phyloP scores from a whole-genome alignment of 306 rosid genomes.

The Lotus japonicus region DNA sequence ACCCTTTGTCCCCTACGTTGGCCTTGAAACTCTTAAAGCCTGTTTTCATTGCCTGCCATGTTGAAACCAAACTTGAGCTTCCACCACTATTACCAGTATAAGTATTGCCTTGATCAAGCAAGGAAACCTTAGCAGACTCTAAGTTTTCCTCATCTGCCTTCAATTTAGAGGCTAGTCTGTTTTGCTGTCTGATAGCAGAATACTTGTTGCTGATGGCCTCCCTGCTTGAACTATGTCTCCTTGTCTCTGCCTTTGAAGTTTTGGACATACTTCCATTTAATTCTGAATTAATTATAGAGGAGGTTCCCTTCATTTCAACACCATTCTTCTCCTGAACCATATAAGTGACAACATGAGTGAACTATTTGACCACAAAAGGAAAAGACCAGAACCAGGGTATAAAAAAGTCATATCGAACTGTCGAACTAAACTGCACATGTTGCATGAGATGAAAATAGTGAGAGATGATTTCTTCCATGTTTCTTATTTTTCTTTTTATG shows the following conservation, averaged over 20 bases:
- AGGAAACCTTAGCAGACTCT: slow-evolving; percentile 56
- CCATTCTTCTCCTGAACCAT: slow-evolving; percentile 52
- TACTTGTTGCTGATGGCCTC: slow-evolving; percentile 89
- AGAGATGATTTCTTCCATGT: not conserved
- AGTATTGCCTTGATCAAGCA: slow-evolving; percentile 44
- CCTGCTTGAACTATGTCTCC: slow-evolving; percentile 59
- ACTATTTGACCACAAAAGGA: not conserved
- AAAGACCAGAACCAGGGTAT: not conserved
- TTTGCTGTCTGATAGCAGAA: slow-evolving; percentile 65
- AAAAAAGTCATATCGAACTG: not conserved
- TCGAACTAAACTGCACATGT: not conserved
- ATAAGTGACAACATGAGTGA: slow-evolving; percentile 6
- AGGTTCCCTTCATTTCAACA: slow-evolving; percentile 58
- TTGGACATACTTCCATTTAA: slow-evolving; percentile 37
- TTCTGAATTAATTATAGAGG: slow-evolving; percentile 24
- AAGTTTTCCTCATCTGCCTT: slow-evolving; percentile 50
- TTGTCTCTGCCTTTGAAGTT: slow-evolving; percentile 51
- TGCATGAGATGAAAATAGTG: not conserved
- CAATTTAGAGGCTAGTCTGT: slow-evolving; percentile 40
- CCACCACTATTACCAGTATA: slow-evolving; percentile 30
- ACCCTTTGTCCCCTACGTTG: slow-evolving; percentile 55
- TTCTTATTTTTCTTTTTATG: too few relatives aligned
- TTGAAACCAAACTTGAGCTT: slow-evolving; percentile 56
- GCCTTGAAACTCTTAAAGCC: slow-evolving; percentile 77
- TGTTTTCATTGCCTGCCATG: slow-evolving; percentile 73